These are phyloP conservation scores for Plantago rigida DNA, from an alignment of 305 asterid genomes.

Conservation along the genomic window DNA sequence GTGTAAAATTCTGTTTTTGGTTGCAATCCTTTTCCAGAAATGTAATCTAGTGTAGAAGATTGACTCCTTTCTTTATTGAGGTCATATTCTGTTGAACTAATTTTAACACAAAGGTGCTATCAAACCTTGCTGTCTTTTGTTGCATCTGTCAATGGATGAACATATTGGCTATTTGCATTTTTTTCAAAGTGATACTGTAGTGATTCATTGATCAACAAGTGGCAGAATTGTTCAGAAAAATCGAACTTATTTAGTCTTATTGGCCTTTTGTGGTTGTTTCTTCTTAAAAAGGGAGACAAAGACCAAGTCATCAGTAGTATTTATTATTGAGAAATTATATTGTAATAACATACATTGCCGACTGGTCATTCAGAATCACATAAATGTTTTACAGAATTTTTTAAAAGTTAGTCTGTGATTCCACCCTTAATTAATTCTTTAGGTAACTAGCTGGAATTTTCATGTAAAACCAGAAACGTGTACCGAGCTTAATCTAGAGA, in stretches of 20 bases:
- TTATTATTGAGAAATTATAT: slow-evolving; percentile 3
- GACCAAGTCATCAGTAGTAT: slow-evolving; percentile 35
- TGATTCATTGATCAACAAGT: background rate
- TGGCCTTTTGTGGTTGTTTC: slow-evolving; percentile 44
- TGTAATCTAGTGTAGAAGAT: background rate
- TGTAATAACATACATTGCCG: slow-evolving; percentile 28
- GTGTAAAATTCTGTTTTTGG: background rate
- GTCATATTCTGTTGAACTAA: background rate
- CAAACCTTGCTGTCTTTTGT: slow-evolving; percentile 8
- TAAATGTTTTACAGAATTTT: slow-evolving; percentile 9
- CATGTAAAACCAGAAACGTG: slow-evolving; percentile 18
- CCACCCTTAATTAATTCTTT: background rate
- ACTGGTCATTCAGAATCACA: slow-evolving; percentile 26
- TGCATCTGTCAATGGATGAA: slow-evolving; percentile 21
- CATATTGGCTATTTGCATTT: background rate
- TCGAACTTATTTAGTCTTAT: slow-evolving; percentile 8
- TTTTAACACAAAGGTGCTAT: background rate
- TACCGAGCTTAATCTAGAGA: slow-evolving; percentile 1
- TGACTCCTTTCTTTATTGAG: background rate
- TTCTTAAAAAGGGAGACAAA: background rate
- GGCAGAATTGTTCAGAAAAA: slow-evolving; percentile 8
- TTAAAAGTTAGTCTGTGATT: background rate
- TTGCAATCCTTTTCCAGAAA: background rate
- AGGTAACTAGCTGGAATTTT: background rate
- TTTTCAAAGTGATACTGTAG: background rate